These are phyloP conservation scores for Apophysomyces elegans DNA, from an alignment of 371 early-diverging fungal species.

Conservation along the genomic window DNA sequence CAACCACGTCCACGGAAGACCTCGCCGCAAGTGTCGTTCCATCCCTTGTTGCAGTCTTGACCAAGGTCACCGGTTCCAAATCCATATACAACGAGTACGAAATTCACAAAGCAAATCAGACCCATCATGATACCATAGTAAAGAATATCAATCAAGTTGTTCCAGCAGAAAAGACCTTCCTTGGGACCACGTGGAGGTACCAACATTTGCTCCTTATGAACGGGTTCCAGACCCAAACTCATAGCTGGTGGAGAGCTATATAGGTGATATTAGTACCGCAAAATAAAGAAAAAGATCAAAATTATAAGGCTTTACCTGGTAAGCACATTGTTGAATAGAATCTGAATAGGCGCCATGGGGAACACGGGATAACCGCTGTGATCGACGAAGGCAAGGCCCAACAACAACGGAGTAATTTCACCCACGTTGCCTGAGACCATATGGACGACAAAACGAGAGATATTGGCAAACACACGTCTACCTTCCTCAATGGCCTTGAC, in stretches of 20 bases:
- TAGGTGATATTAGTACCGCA: neutral
- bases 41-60: constrained; percentile 62
- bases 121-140: constrained; percentile 78
- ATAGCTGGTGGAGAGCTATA: constrained; percentile 81
- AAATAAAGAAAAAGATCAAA: neutral
- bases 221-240: constrained; percentile 85
- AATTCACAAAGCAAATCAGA: constrained; percentile 67
- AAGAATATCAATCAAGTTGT: constrained; percentile 71
- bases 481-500: constrained; percentile 85
- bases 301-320: constrained; percentile 40
- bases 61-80: constrained; percentile 67
- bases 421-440: constrained; percentile 88
- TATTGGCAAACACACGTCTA: constrained; percentile 89
- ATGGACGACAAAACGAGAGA: constrained; percentile 90
- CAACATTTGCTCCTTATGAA: constrained; percentile 78
- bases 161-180: constrained; percentile 69
- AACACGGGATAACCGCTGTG: constrained; percentile 62
- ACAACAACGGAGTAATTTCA: constrained; percentile 68
- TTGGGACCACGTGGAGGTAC: constrained; percentile 75
- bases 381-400: constrained; percentile 76
- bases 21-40: constrained; percentile 59
- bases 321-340: constrained; percentile 89
- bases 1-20: constrained; percentile 81
- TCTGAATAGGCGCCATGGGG: constrained; percentile 81
- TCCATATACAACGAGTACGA: constrained; percentile 67